phyloP scores from a whole-genome alignment of 164 flowering plant species.

The grape (Vitis vinifera) region ASM3070453v1 NC_081818.1:3271001-3271500 shows the following conservation, averaged over 20 bases:
- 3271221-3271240: background rate
- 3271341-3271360: background rate
- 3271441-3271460: background rate
- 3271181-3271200: background rate
- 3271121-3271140: no score
- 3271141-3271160: no score
- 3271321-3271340: background rate
- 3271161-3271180: background rate
- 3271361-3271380: background rate
- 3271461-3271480: background rate
- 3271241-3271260: background rate
- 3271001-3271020: no score
- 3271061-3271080: background rate
- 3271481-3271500: no score
- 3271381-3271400: background rate
- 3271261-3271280: background rate
- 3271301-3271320: background rate
- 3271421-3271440: background rate
- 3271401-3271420: background rate
- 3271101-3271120: no score
- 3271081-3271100: no score
- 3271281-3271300: background rate
- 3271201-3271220: background rate
- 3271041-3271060: background rate
- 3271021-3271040: background rate